phyloP scores from a whole-genome alignment of 768 basidiomycete species.

The Phanerochaete sordida region DNA sequence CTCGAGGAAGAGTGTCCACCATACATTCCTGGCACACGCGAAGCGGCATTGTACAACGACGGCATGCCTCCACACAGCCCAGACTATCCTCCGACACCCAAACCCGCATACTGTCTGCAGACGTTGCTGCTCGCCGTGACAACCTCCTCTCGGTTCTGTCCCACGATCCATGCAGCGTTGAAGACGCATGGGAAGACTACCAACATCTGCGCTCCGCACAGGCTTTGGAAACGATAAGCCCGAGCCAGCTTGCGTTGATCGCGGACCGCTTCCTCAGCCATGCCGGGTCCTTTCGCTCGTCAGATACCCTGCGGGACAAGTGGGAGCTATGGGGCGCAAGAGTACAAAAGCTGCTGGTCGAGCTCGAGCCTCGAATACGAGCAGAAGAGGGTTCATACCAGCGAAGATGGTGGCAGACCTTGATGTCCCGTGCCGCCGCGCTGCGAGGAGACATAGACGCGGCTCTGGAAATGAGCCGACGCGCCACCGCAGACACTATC shows the following conservation, averaged over 20 bases:
- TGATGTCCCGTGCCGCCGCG: conserved; percentile 31
- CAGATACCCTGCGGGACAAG: conserved; percentile 6
- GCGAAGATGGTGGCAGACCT: conserved; percentile 27
- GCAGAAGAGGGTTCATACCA: conserved; percentile 18
- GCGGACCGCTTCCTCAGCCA: conserved; percentile 22
- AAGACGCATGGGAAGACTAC: conserved; percentile 40
- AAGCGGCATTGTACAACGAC: conserved; percentile 18
- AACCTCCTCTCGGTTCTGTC: no score
- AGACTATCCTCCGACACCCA: background rate
- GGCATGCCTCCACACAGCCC: conserved; percentile 25
- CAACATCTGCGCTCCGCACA: conserved; percentile 14
- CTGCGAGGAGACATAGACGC: conserved; percentile 34
- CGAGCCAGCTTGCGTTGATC: conserved; percentile 24
- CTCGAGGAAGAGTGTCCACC: conserved; percentile 13
- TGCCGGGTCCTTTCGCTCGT: background rate
- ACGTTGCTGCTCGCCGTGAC: no score
- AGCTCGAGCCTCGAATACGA: conserved; percentile 22
- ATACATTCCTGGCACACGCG: conserved; percentile 10
- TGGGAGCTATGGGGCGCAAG: conserved; percentile 35
- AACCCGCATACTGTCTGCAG: no score
- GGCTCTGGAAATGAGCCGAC: conserved; percentile 28
- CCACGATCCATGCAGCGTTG: no score
- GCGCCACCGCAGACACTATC: conserved; percentile 21
- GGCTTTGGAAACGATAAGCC: conserved; percentile 17
- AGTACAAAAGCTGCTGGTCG: conserved; percentile 31